These are phyloP conservation scores for Strobilomyces dryophilus DNA, from an alignment of 768 basidiomycete species.

Conservation along the genomic window DNA sequence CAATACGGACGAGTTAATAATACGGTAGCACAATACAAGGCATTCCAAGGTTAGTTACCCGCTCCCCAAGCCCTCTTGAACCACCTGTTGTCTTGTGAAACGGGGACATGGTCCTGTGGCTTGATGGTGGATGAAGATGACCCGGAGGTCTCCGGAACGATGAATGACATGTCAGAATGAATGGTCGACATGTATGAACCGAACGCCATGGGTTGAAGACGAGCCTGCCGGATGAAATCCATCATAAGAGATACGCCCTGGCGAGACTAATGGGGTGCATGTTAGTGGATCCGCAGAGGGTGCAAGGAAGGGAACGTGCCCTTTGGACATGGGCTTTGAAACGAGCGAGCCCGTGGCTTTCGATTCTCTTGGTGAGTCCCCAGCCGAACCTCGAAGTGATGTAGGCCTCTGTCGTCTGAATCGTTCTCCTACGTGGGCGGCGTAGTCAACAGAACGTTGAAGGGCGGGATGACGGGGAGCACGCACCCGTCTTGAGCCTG, in stretches of 20 bases:
- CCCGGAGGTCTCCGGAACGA: slow-evolving; percentile 18
- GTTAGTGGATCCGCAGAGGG: background rate
- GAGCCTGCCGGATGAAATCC: slow-evolving; percentile 72
- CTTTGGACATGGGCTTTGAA: slow-evolving; percentile 88
- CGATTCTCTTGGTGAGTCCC: slow-evolving; percentile 83
- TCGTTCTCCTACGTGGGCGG: slow-evolving; percentile 53
- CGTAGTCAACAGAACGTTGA: background rate
- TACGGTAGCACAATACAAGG: slow-evolving; percentile 15
- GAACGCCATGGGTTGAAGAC: slow-evolving; percentile 48
- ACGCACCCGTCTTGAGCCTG: slow-evolving; percentile 69
- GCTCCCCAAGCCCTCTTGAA: slow-evolving; percentile 24
- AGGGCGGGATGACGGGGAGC: background rate
- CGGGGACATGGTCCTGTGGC: slow-evolving; percentile 6
- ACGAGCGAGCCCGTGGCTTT: slow-evolving; percentile 76
- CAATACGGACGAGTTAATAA: slow-evolving; percentile 13
- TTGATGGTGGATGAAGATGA: slow-evolving; percentile 16
- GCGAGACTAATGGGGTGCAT: slow-evolving; percentile 53
- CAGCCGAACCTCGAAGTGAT: slow-evolving; percentile 89
- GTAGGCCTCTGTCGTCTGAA: slow-evolving; percentile 83
- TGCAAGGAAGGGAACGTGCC: slow-evolving; percentile 39
- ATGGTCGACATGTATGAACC: slow-evolving; percentile 35
- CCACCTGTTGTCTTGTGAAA: slow-evolving; percentile 22
- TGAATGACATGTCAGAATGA: slow-evolving; percentile 31
- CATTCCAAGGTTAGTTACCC: slow-evolving; percentile 7
- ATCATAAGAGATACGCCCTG: slow-evolving; percentile 86